Evolutionary conservation across 176 grass and related monocot genomes (phyloP), one percentile per base, ranked within the genome.

Genomic region (Aegilops speltoides): DNA sequence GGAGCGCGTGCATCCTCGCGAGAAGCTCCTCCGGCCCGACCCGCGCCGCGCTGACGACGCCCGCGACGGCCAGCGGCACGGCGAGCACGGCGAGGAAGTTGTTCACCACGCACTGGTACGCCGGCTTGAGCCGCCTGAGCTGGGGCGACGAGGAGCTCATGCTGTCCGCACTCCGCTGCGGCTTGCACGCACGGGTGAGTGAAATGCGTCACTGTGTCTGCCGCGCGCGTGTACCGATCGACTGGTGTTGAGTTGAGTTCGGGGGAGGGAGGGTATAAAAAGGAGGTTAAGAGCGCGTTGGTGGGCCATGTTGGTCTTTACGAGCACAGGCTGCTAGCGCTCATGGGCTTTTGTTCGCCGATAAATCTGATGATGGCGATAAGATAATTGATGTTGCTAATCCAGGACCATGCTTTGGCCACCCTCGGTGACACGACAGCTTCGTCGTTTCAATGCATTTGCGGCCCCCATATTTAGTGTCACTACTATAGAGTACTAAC

Each of bases 131-230:
- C 37, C 3, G 15, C 17, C 41, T 15, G 24, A 17, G 4, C 50
- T 2, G 54, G 14, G 61, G 9, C 19, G 76, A 14, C 79, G 79
- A 82, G 60, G 70, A 82, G 70, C 61, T 83, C 86, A 88, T 88
- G 73, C 8, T 76, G 31, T 19, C 19, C 19, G 2, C 17, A 8
- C 38, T 45, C 43, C 54, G 54, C 19, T 59, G 16, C 16, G 50
- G 50, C 50, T 17, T 54, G 54, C 54, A 22, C 54, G 54, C 54
- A 59, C 54, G 54, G 19, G 19, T 22, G 17, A 57, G 54, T 8
- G 50, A 54, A 54, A 5, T 22, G 54, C 22, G 52, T 57, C 6
- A 7, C 52, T 57, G 52, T 7, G 54, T 0, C 34, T 70, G 33
- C 66, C 4, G 41, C 16, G 72, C 2, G 72, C 72, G 23, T 73